Evolutionary conservation across 176 grass and related monocot species (phyloP).

Genomic region (Aegilops tauschii): DNA sequence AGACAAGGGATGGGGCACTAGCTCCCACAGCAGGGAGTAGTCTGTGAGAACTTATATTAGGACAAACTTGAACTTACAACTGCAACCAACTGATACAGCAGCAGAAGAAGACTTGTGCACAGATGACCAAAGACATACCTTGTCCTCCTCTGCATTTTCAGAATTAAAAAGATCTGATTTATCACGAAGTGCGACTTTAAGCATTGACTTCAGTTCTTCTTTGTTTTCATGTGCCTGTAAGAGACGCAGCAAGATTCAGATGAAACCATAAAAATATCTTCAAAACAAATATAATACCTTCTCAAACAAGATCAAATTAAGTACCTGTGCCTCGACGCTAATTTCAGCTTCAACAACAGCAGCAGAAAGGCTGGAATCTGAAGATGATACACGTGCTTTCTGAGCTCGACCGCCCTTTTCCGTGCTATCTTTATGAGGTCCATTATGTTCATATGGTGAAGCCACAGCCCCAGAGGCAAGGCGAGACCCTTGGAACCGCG

Average conservation of each 20-base stretch:
- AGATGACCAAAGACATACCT: constrained; percentile 44
- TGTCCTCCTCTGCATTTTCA: constrained; percentile 83
- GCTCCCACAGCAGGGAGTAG: neutral
- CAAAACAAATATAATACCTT: neutral
- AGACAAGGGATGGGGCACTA: neutral
- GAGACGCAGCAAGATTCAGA: constrained; percentile 23
- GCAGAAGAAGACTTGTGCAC: neutral
- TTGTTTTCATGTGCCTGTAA: constrained; percentile 61
- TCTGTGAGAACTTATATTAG: neutral
- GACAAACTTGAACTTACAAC: neutral
- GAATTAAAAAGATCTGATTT: constrained; percentile 98
- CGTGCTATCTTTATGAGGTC: constrained; percentile 30
- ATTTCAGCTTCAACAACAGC: constrained; percentile 88
- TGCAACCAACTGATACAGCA: neutral
- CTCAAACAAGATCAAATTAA: constrained; percentile 18
- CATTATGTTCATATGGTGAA: constrained; percentile 59
- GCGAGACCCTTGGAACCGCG: constrained; percentile 81
- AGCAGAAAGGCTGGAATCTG: constrained; percentile 56
- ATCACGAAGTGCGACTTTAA: constrained; percentile 79
- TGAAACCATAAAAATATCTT: constrained; percentile 1
- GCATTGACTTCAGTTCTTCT: constrained; percentile 86
- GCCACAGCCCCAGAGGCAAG: constrained; percentile 65
- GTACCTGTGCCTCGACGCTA: constrained; percentile 56
- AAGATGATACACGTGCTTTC: constrained; percentile 53
- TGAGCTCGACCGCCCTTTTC: constrained; percentile 32